phyloP scores from a whole-genome alignment of 129 eudicot genomes.

The Saposhnikovia divaricata region DNA sequence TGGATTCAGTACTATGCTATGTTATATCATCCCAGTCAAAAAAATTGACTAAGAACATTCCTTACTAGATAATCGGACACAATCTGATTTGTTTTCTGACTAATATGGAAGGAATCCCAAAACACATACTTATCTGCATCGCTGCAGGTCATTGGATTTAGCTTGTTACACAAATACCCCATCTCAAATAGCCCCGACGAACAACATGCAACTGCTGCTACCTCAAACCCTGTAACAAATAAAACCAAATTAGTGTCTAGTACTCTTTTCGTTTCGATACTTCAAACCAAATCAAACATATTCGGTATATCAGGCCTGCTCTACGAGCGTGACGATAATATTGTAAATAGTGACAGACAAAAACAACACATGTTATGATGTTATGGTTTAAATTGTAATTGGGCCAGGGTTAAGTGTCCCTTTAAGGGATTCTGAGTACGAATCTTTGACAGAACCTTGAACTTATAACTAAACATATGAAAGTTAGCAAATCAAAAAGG shows the following conservation, averaged over 20 bases:
- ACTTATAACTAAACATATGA: too few relatives aligned
- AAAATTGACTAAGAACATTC: not conserved
- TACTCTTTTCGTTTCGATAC: not conserved
- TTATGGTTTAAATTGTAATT: too few relatives aligned
- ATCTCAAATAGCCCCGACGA: conserved; percentile 6
- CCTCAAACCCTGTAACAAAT: not conserved
- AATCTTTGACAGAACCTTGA: not conserved
- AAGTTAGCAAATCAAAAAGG: not conserved
- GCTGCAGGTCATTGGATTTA: conserved; percentile 17
- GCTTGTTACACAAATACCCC: conserved; percentile 11
- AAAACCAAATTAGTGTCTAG: not conserved
- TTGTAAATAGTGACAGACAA: too few relatives aligned
- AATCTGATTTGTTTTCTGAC: conserved; percentile 18
- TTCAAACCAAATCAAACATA: not conserved
- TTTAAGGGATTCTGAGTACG: too few relatives aligned
- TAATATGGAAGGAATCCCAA: conserved; percentile 26
- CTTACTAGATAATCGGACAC: conserved; percentile 2
- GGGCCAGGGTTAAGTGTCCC: too few relatives aligned
- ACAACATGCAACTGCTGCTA: conserved; percentile 5
- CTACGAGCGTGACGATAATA: not conserved
- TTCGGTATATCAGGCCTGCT: not conserved
- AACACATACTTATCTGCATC: conserved; percentile 21
- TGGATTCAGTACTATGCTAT: not conserved
- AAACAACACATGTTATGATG: too few relatives aligned
- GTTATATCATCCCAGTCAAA: not conserved